Conservation (phyloP, 2,329 filamentous ascomycete species). For the Cucurbitaria berberidis region DNA sequence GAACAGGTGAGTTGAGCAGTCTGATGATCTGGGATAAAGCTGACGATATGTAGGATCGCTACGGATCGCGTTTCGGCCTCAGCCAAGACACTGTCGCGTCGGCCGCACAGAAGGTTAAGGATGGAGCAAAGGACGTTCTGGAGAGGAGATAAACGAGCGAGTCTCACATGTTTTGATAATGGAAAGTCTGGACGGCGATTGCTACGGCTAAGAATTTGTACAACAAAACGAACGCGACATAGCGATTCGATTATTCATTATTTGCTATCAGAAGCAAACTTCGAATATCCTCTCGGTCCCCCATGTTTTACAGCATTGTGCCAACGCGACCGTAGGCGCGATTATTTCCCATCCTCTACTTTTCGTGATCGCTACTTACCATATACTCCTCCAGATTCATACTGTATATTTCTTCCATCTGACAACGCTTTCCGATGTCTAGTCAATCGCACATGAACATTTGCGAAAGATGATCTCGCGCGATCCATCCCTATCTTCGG, state of each 20-base stretch:
- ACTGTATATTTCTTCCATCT: no score
- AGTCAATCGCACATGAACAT: no score
- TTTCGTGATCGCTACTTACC: no score
- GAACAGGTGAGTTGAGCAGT: slow-evolving; percentile 38
- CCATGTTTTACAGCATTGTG: no score
- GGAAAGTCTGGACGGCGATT: not conserved
- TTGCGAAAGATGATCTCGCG: no score
- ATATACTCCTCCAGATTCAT: no score
- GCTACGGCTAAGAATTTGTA: slow-evolving; percentile 4
- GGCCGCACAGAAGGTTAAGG: slow-evolving; percentile 37
- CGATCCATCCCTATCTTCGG: not conserved
- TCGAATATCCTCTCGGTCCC: no score
- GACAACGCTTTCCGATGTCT: no score
- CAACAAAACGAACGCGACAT: not conserved
- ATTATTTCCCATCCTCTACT: not conserved
- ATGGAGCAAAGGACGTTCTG: slow-evolving; percentile 29
- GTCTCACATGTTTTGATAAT: no score
- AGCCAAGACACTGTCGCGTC: slow-evolving; percentile 24
- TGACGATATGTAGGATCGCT: slow-evolving; percentile 34
- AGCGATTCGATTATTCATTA: not conserved
- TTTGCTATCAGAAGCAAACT: not conserved
- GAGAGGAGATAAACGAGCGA: slow-evolving; percentile 19
- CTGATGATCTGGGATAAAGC: not conserved
- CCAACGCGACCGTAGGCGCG: not conserved
- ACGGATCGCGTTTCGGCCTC: slow-evolving; percentile 37